A percentile compares a stretch with the other conserved stretches of the same genome.
These are phyloP conservation scores for Halophytophthora polymorphica DNA, from an alignment of 352 stramenopile species.

Conservation along the genomic window DNA sequence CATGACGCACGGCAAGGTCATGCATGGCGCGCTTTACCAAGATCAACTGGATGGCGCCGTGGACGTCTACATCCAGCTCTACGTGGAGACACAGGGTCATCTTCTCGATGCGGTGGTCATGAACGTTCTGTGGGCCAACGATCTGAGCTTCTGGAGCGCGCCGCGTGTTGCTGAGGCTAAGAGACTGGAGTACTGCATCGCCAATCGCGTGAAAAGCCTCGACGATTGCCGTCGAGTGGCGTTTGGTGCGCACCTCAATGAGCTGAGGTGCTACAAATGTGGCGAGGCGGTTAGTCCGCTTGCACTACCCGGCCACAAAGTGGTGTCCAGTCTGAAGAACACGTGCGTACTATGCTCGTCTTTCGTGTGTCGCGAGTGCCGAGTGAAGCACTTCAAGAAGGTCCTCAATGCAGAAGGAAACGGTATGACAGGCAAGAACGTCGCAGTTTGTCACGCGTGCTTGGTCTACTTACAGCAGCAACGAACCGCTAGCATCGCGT, in stretches of 20 bases:
- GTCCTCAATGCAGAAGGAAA: constrained; percentile 12
- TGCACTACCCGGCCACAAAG: constrained; percentile 1
- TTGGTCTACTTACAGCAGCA: constrained; percentile 1
- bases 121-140: constrained; percentile 17
- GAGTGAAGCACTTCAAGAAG: constrained; percentile 9
- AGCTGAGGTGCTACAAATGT: constrained; percentile 14
- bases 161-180: constrained; percentile 11
- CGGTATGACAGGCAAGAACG: constrained; percentile 4
- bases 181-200: constrained; percentile 17
- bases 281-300: neutral
- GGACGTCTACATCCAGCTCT: constrained; percentile 49
- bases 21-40: constrained; percentile 39
- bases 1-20: constrained; percentile 35
- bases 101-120: constrained; percentile 19
- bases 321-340: constrained; percentile 3
- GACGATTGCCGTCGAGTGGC: constrained; percentile 4
- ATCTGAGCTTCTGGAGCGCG: constrained; percentile 13
- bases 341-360: constrained; percentile 9
- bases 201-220: constrained; percentile 6
- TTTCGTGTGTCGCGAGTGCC: constrained; percentile 10
- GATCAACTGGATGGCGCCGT: constrained; percentile 36
- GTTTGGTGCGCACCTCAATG: constrained; percentile 6
- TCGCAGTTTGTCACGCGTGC: constrained; percentile 11
- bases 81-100: constrained; percentile 27
- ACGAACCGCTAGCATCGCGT: constrained; percentile 7